A percentile compares a stretch with the other conserved stretches of the same genome.
Conservation (phyloP, 495 filamentous ascomycete genomes). For the Aspergillus incahuasiensis region DNA sequence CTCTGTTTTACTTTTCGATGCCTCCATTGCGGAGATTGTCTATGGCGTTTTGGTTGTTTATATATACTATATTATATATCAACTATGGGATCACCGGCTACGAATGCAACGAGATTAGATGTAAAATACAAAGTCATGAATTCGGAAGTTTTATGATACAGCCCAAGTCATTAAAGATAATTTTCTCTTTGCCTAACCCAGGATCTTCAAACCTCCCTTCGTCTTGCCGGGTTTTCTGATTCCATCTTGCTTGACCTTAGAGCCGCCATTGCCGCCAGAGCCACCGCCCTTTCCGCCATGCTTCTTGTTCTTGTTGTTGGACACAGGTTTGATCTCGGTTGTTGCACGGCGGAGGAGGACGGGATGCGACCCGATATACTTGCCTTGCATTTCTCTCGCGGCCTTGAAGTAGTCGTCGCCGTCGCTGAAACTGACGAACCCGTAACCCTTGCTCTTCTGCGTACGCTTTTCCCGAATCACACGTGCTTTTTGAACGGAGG, state of each 20-base stretch:
- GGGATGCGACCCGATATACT: constrained; percentile 97
- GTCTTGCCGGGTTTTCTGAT: constrained; percentile 78
- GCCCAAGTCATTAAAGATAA: background rate
- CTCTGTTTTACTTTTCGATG: background rate
- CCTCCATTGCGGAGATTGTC: background rate
- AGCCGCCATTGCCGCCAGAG: constrained; percentile 26
- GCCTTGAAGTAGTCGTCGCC: constrained; percentile 94
- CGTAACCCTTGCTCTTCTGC: constrained; percentile 91
- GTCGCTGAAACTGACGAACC: constrained; percentile 93
- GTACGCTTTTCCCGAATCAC: constrained; percentile 96
- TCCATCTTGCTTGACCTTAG: constrained; percentile 54
- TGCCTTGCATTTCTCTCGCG: constrained; percentile 96
- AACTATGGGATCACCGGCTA: too few species aligned
- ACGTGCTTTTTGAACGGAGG: constrained; percentile 82
- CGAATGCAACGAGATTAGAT: background rate
- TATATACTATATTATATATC: too few species aligned
- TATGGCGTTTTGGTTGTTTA: constrained; percentile 1
- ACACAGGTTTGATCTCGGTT: constrained; percentile 77
- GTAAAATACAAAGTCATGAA: background rate
- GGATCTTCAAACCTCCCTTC: constrained; percentile 69
- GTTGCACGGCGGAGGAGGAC: constrained; percentile 79
- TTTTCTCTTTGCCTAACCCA: constrained; percentile 61
- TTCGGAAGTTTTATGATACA: background rate
- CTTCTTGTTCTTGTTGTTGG: constrained; percentile 42
- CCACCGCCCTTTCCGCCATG: constrained; percentile 39